Conservation (phyloP, 768 basidiomycete species). For the Hygrophoropsis aurantiaca region DNA sequence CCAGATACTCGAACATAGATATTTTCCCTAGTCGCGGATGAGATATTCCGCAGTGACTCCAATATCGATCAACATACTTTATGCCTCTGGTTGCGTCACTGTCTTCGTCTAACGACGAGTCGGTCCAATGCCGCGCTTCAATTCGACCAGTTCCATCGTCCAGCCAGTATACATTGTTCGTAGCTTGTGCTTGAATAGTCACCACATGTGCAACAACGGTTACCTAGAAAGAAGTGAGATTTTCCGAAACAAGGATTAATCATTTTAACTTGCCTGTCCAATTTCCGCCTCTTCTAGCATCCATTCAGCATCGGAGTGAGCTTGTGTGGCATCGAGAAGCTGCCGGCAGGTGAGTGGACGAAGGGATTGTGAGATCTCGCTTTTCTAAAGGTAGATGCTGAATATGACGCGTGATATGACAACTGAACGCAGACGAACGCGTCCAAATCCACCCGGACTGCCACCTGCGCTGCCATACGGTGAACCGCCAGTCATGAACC, state of each 20-base stretch:
- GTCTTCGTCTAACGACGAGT: constrained; percentile 59
- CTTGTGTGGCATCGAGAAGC: constrained; percentile 72
- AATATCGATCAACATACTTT: too few relatives aligned
- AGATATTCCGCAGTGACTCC: background rate
- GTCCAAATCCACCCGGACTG: constrained; percentile 56
- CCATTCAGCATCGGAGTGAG: constrained; percentile 89
- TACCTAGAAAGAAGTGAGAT: constrained; percentile 42
- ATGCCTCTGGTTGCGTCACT: constrained; percentile 33
- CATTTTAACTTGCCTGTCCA: constrained; percentile 58
- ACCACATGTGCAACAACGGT: constrained; percentile 75
- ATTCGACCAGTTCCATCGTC: constrained; percentile 85
- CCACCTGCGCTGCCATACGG: constrained; percentile 55
- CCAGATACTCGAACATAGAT: constrained; percentile 82
- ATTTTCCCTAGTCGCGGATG: constrained; percentile 52
- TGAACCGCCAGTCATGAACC: constrained; percentile 59
- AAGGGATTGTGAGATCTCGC: constrained; percentile 44
- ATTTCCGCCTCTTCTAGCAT: constrained; percentile 76
- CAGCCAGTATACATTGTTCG: constrained; percentile 76
- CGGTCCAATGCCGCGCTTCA: constrained; percentile 83
- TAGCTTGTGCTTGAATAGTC: constrained; percentile 66
- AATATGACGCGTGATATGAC: background rate
- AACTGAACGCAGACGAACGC: constrained; percentile 30
- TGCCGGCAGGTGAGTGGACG: constrained; percentile 81
- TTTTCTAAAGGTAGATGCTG: constrained; percentile 28
- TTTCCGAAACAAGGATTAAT: constrained; percentile 2